Evolutionary conservation across 176 grass and related monocot species (phyloP).

Genomic region (Thalia dealbata): DNA sequence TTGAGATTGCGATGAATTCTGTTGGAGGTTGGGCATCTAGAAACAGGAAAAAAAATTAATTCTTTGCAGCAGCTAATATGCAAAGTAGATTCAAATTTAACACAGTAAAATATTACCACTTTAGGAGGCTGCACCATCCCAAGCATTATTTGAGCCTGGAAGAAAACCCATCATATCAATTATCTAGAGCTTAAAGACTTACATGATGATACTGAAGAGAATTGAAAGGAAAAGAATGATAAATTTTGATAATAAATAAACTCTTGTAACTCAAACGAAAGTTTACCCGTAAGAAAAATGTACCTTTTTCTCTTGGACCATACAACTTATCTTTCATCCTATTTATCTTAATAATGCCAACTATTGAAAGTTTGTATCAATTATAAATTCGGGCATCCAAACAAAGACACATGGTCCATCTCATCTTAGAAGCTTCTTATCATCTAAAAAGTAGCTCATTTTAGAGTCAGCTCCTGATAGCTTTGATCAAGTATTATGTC

Average conservation of each 20-base stretch:
- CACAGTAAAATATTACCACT: conserved; percentile 35
- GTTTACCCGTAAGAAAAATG: background rate
- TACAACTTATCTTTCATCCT: too few relatives aligned
- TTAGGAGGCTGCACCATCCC: conserved; percentile 93
- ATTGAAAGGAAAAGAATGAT: too few relatives aligned
- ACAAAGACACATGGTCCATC: too few relatives aligned
- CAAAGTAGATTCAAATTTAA: conserved; percentile 4
- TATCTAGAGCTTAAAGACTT: background rate
- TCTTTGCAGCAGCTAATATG: background rate
- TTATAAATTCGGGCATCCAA: too few relatives aligned
- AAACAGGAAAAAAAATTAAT: conserved; percentile 14
- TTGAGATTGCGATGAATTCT: conserved; percentile 33
- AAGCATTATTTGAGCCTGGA: conserved; percentile 85
- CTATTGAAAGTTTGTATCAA: too few relatives aligned
- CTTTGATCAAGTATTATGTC: background rate
- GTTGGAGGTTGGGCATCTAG: conserved; percentile 33
- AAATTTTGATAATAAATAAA: background rate
- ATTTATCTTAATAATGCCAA: too few relatives aligned
- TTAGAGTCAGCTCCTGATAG: background rate
- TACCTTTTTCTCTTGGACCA: background rate
- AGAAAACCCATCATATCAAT: conserved; percentile 19
- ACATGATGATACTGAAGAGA: background rate
- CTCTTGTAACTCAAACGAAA: background rate
- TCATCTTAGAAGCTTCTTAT: too few relatives aligned
- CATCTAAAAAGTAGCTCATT: background rate